phyloP scores from a whole-genome alignment of 768 basidiomycete genomes.

The Boletus bicolor region DNA sequence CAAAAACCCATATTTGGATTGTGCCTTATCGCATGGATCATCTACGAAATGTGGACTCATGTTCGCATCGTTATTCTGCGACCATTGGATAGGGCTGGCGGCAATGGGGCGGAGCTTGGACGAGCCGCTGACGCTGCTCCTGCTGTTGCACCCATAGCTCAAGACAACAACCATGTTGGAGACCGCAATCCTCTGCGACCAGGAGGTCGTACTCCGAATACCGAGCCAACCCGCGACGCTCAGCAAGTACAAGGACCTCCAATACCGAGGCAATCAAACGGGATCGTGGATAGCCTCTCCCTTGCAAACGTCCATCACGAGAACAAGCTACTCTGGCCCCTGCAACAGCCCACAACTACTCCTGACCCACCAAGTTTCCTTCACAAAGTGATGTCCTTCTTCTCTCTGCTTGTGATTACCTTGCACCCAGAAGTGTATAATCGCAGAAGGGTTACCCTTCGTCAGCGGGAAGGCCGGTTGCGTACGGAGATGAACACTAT shows the following conservation, averaged over 20 bases:
- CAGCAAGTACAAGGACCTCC: conserved; percentile 30
- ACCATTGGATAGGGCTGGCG: conserved; percentile 33
- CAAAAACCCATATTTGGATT: conserved; percentile 69
- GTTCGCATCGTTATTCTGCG: conserved; percentile 48
- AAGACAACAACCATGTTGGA: conserved; percentile 14
- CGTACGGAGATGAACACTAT: conserved; percentile 58
- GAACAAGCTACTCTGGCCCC: conserved; percentile 46
- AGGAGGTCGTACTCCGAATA: conserved; percentile 15
- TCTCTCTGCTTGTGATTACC: conserved; percentile 55
- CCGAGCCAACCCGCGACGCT: conserved; percentile 12
- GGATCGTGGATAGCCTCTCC: conserved; percentile 49
- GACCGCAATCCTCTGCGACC: conserved; percentile 16
- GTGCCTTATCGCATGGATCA: conserved; percentile 63
- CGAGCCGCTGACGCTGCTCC: conserved; percentile 25
- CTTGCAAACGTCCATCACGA: conserved; percentile 57
- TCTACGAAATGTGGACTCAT: conserved; percentile 75
- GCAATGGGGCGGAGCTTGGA: conserved; percentile 21
- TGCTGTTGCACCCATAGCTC: conserved; percentile 16
- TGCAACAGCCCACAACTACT: conserved; percentile 13
- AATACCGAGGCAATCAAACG: conserved; percentile 29
- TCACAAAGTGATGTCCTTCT: conserved; percentile 52
- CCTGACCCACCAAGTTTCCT: conserved; percentile 44
- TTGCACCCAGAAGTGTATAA: conserved; percentile 76
- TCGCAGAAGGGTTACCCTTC: conserved; percentile 54
- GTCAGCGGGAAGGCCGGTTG: conserved; percentile 61